phyloP scores from a whole-genome alignment of 108 stramenopile species.

The Fragilaria radians region DNA sequence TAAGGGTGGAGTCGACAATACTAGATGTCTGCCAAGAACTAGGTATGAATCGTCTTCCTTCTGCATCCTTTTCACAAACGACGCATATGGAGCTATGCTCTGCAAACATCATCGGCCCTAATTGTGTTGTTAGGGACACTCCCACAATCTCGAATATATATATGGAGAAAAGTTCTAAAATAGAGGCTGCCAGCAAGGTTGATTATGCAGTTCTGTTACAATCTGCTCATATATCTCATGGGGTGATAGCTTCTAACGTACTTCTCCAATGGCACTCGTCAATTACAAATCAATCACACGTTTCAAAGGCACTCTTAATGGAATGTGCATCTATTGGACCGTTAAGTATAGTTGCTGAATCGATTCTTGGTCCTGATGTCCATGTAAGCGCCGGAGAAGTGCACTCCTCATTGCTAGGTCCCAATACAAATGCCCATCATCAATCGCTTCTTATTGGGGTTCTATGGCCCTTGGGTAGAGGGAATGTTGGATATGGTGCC shows the following conservation, averaged over 20 bases:
- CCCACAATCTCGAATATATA: constrained; percentile 47
- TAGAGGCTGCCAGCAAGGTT: constrained; percentile 54
- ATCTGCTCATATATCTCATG: constrained; percentile 33
- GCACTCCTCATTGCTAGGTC: constrained; percentile 76
- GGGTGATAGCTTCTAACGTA: constrained; percentile 40
- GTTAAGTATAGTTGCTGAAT: constrained; percentile 48
- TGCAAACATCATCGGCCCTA: constrained; percentile 6
- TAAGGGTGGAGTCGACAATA: constrained; percentile 52
- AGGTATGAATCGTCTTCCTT: constrained; percentile 11
- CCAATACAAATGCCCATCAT: constrained; percentile 88
- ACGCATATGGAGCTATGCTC: background rate
- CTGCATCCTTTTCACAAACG: background rate
- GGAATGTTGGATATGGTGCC: constrained; percentile 93
- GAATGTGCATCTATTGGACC: constrained; percentile 60
- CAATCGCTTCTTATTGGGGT: constrained; percentile 84
- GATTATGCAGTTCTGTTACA: constrained; percentile 44
- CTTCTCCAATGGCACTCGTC: constrained; percentile 68
- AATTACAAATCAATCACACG: constrained; percentile 38
- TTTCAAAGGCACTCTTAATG: constrained; percentile 57
- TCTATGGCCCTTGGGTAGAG: constrained; percentile 89
- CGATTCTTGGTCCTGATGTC: constrained; percentile 80
- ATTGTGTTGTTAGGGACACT: constrained; percentile 51
- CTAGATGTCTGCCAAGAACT: constrained; percentile 52
- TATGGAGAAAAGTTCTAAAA: constrained; percentile 34
- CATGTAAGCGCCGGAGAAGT: constrained; percentile 77